Base-by-base conservation (phyloP, 495 filamentous ascomycete species). In the Clavariopsis aquatica region DNA sequence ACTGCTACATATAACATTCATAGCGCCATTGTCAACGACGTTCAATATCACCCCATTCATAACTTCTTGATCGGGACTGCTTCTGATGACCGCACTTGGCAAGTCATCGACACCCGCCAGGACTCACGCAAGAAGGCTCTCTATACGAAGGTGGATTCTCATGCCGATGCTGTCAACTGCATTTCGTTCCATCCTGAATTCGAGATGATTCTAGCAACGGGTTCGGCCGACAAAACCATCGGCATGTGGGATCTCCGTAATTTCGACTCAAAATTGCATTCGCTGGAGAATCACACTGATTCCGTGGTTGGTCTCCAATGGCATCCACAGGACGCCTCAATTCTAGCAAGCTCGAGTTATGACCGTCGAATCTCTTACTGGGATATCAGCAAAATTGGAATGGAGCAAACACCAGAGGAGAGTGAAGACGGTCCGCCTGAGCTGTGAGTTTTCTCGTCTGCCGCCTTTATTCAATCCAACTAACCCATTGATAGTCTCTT, bases 381-480 rank as follows among this genome's bases (percentile, higher is more conserved):
- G 94, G 95, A 99, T 72, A 78, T 96, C 29, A 91, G 89, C 75
- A 83, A 86, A 57, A 86, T 93, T 36, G 95, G 95, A 23, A 91
- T 95, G 68, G 95, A 99, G 77, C 95, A 98, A 77, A 88, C 87
- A 8, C 89, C 91, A 0, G 95, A 98, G 59, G 95, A 99, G 76
- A 85, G 85, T n/a, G 95, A 98, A 67, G 95, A 99, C 75, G 95
- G 95, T 0, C 90, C 92, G 9, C 94, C 95, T 43, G 95, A 99
- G 75, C 81, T 99, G 89, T 92, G 80, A 78, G 88, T 87, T 46
- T 4, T 36, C 7, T 38, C 19, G 27, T 49, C 65, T n/a, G 22
- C 34, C 46, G n/a, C 9, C 19, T 43, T 10, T 22, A 24, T n/a
- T 23, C 61, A 15, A 13, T 19, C 28, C 64, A 28, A 7, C 17